Percentiles rank a stretch among this genome's conserved stretches.
Evolutionary conservation across 2,329 filamentous ascomycete species (phyloP).

Genomic region (Cladosporium austrohemisphaericum): DNA sequence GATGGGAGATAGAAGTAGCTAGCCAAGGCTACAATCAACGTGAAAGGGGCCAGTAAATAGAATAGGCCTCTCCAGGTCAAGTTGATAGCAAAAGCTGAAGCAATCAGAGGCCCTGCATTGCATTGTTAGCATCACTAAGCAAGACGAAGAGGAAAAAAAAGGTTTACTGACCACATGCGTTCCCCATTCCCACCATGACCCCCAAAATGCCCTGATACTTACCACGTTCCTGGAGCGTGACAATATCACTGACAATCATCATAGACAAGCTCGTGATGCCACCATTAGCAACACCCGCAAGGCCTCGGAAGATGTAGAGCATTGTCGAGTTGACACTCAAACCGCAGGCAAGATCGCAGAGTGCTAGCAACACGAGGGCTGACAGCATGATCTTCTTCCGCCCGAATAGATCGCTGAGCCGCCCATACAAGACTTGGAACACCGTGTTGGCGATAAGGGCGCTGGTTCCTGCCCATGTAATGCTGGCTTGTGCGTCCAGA

Average conservation of each 20-base stretch:
- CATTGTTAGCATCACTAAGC: neutral
- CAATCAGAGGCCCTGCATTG: conserved; percentile 43
- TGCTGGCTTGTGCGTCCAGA: conserved; percentile 43
- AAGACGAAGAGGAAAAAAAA: neutral
- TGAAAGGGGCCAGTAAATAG: conserved; percentile 51
- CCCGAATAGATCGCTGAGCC: conserved; percentile 32
- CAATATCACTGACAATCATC: conserved; percentile 61
- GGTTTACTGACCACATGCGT: conserved; percentile 27
- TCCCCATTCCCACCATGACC: conserved; percentile 43
- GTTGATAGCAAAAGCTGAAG: conserved; percentile 41
- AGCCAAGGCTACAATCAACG: conserved; percentile 37
- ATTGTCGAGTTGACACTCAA: conserved; percentile 53
- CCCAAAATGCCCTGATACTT: conserved; percentile 49
- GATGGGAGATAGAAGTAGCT: conserved; percentile 52
- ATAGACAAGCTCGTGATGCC: conserved; percentile 58
- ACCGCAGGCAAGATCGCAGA: conserved; percentile 60
- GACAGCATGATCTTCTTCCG: conserved; percentile 57
- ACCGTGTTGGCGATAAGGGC: conserved; percentile 56
- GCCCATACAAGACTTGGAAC: conserved; percentile 63
- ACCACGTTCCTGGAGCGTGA: conserved; percentile 56
- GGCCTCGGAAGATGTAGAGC: conserved; percentile 59
- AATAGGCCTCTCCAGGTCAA: conserved; percentile 46
- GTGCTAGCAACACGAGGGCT: conserved; percentile 50
- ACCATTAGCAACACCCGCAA: conserved; percentile 59
- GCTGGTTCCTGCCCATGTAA: conserved; percentile 54